A percentile compares a stretch with the other conserved stretches of the same genome.
These are phyloP conservation scores for Cystobasidiaceae sp. DNA, from an alignment of 1,284 basidiomycete species.

Conservation along the genomic window DNA sequence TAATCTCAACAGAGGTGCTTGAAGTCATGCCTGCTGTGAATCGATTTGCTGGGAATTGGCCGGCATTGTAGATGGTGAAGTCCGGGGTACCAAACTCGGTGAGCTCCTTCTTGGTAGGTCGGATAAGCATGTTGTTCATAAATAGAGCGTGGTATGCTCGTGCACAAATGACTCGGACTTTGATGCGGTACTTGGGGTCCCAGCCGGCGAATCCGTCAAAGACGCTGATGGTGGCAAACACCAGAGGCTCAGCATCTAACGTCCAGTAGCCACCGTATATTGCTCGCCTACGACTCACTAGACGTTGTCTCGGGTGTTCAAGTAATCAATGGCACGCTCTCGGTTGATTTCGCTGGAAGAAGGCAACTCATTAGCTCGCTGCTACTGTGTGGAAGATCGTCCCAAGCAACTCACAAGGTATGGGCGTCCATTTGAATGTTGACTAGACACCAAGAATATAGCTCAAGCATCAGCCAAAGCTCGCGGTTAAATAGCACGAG, in stretches of 20 bases:
- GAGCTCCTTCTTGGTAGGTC: constrained; percentile 90
- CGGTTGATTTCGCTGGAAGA: constrained; percentile 94
- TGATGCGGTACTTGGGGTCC: constrained; percentile 99
- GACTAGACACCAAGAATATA: constrained; percentile 99
- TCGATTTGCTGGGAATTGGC: constrained; percentile 99
- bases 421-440: constrained; percentile 96
- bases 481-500: no score
- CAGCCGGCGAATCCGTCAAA: constrained; percentile 97
- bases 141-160: constrained; percentile 99
- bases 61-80: constrained; percentile 99
- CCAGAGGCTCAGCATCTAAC: no score
- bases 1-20: constrained; percentile 97
- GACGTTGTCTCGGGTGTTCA: constrained; percentile 97
- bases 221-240: constrained; percentile 53
- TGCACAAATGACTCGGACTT: constrained; percentile 97
- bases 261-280: no score
- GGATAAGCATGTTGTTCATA: constrained; percentile 90
- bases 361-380: not conserved
- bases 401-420: constrained; percentile 63
- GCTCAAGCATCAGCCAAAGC: no score
- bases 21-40: constrained; percentile 99
- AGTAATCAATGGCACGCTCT: constrained; percentile 98
- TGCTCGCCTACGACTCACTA: constrained; percentile 58
- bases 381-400: not conserved
- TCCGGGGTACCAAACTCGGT: constrained; percentile 96